phyloP scores from a whole-genome alignment of 768 basidiomycete genomes.

The Gyrodon lividus region DNA sequence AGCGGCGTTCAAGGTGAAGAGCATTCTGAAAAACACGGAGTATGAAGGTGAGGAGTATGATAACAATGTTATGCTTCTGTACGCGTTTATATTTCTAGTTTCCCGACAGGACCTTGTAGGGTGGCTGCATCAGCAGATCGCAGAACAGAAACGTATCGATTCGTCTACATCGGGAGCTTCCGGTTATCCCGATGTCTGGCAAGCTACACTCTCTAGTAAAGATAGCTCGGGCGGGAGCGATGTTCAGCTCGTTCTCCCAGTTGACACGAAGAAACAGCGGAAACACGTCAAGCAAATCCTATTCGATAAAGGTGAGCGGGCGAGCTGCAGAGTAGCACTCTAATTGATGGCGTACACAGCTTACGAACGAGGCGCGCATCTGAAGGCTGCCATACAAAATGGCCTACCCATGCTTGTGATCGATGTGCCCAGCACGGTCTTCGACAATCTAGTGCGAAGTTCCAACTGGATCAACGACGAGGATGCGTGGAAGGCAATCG shows the following conservation, averaged over 20 bases:
- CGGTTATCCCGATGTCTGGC: conserved; percentile 39
- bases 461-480: conserved; percentile 72
- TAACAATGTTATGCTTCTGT: not conserved
- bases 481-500: conserved; percentile 66
- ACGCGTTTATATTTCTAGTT: conserved; percentile 38
- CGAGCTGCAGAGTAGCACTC: too few relatives aligned
- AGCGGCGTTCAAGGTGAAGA: conserved; percentile 78
- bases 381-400: conserved; percentile 57
- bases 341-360: too few relatives aligned
- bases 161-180: conserved; percentile 59
- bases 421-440: conserved; percentile 59
- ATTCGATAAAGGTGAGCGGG: conserved; percentile 56
- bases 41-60: conserved; percentile 53
- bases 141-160: conserved; percentile 78
- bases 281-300: conserved; percentile 71
- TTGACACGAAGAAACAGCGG: conserved; percentile 71
- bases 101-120: conserved; percentile 67
- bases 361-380: conserved; percentile 55
- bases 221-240: conserved; percentile 39
- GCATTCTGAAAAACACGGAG: conserved; percentile 75
- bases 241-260: conserved; percentile 64
- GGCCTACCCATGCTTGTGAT: conserved; percentile 71
- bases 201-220: conserved; percentile 33
- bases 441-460: conserved; percentile 59
- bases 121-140: conserved; percentile 75